These are phyloP conservation scores for Rhynchospora pubera DNA, from an alignment of 176 grass and related monocot species.

Conservation along the genomic window DNA sequence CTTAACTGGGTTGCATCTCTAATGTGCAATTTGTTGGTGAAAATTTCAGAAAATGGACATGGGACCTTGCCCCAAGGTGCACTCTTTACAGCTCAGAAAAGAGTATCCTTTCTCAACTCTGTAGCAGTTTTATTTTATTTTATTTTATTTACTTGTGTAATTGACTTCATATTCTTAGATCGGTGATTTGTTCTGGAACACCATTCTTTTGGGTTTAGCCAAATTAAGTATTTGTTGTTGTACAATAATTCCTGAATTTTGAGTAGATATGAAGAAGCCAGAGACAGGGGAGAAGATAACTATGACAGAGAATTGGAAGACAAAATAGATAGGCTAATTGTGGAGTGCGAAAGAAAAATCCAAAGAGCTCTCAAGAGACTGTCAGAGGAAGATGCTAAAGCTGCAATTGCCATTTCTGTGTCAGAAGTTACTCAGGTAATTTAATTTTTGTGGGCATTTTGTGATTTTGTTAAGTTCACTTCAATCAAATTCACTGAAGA, in stretches of 20 bases:
- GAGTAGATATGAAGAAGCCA: conserved; percentile 90
- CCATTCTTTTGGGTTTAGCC: neutral
- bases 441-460: conserved; percentile 4
- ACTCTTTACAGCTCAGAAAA: conserved; percentile 73
- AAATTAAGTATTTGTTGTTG: neutral
- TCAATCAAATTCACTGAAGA: conserved; percentile 7
- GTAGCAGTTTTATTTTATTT: neutral
- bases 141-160: neutral
- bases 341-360: conserved; percentile 96
- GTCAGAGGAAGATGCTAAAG: conserved; percentile 80
- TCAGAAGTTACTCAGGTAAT: conserved; percentile 77
- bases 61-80: conserved; percentile 84
- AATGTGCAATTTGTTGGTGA: neutral
- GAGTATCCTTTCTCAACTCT: conserved; percentile 63
- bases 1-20: neutral
- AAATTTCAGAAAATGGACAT: conserved; percentile 93
- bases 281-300: conserved; percentile 72
- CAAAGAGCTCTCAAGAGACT: conserved; percentile 85
- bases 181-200: neutral
- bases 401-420: conserved; percentile 95
- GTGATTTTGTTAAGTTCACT: conserved; percentile 1
- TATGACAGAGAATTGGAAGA: conserved; percentile 82
- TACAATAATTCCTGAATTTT: conserved; percentile 41
- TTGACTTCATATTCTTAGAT: neutral
- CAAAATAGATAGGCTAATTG: conserved; percentile 87